A percentile compares a stretch with the other conserved stretches of the same genome.
phyloP scores from a whole-genome alignment of 352 stramenopile species.

The Pythium brachiatum region DNA sequence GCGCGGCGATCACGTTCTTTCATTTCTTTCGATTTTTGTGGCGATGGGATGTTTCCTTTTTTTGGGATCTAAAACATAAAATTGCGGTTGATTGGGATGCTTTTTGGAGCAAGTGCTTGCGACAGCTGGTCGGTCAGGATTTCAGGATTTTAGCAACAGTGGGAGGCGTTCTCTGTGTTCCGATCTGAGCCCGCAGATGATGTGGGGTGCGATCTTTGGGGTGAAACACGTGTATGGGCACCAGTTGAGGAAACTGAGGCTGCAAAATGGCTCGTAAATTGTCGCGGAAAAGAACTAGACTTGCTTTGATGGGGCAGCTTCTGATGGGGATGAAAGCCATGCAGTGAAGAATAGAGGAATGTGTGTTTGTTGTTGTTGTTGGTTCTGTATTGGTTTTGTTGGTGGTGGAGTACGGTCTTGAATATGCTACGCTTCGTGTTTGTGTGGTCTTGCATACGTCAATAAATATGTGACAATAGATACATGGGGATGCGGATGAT shows the following conservation, averaged over 20 bases:
- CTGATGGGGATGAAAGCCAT: too few relatives aligned
- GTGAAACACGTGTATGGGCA: background rate
- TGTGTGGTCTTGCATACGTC: constrained; percentile 7
- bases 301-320: background rate
- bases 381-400: background rate
- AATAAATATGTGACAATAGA: constrained; percentile 27
- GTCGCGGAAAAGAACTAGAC: constrained; percentile 2
- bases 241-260: background rate
- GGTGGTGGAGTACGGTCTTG: constrained; percentile 2
- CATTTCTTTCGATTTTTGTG: background rate
- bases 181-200: background rate
- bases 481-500: constrained; percentile 2
- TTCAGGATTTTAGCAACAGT: too few relatives aligned
- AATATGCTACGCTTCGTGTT: constrained; percentile 6
- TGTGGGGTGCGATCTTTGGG: background rate
- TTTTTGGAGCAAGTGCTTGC: too few relatives aligned
- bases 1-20: background rate
- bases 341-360: background rate
- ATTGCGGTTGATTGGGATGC: too few relatives aligned
- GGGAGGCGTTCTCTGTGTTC: too few relatives aligned
- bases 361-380: background rate
- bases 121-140: too few relatives aligned
- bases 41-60: background rate
- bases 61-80: too few relatives aligned
- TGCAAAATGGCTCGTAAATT: background rate